Percentiles rank a stretch among this genome's conserved stretches.
These are phyloP conservation scores for Sporisorium scitamineum DNA, from an alignment of 1,284 basidiomycete genomes.

Conservation along the genomic window DNA sequence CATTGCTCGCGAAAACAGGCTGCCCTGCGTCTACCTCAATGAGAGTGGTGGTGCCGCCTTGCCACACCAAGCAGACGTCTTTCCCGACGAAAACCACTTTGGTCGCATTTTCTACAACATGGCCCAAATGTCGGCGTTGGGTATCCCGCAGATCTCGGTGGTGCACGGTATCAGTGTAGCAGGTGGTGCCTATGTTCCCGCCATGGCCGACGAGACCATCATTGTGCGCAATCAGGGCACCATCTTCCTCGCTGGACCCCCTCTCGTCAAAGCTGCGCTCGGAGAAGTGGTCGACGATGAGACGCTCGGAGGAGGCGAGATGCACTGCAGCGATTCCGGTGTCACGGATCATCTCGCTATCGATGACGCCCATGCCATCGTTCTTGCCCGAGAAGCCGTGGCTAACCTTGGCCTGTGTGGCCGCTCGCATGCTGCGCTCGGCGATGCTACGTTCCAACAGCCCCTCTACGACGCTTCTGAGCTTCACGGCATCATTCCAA, in stretches of 20 bases:
- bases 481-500: slow-evolving; percentile 89
- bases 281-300: slow-evolving; percentile 94
- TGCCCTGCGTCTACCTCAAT: slow-evolving; percentile 93
- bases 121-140: slow-evolving; percentile 90
- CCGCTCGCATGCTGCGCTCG: slow-evolving; percentile 20
- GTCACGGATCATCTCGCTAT: slow-evolving; percentile 91
- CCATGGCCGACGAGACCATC: slow-evolving; percentile 91
- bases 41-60: slow-evolving; percentile 94
- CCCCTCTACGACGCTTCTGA: slow-evolving; percentile 85
- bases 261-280: slow-evolving; percentile 92
- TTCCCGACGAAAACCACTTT: slow-evolving; percentile 91
- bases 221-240: slow-evolving; percentile 93
- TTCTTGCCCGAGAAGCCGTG: slow-evolving; percentile 83
- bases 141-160: slow-evolving; percentile 90
- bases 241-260: slow-evolving; percentile 95
- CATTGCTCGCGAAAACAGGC: slow-evolving; percentile 86
- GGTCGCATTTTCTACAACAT: slow-evolving; percentile 97
- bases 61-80: slow-evolving; percentile 90
- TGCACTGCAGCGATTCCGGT: slow-evolving; percentile 93
- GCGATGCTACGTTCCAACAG: slow-evolving; percentile 73
- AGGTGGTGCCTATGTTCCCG: slow-evolving; percentile 88
- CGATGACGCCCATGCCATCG: slow-evolving; percentile 88
- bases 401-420: slow-evolving; percentile 76
- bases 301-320: slow-evolving; percentile 83
- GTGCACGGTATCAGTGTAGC: slow-evolving; percentile 96